Evolutionary conservation across 2,329 filamentous ascomycete species (phyloP).

Genomic region (Aspergillus glaucus): DNA sequence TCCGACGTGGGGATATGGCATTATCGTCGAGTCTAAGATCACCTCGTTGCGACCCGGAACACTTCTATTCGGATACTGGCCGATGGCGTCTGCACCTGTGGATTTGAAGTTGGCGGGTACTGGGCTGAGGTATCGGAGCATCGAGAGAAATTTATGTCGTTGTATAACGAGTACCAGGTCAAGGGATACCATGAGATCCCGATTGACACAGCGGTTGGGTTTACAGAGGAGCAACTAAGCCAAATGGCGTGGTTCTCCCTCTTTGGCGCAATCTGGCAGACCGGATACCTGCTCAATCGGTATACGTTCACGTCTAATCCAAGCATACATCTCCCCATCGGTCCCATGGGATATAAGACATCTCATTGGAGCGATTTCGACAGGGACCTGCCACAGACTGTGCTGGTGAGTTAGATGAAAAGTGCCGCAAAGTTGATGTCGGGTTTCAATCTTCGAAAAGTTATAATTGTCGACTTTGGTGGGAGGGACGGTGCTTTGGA

Average conservation of each 20-base stretch:
- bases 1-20: constrained; percentile 45
- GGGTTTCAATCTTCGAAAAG: constrained; percentile 3
- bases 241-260: constrained; percentile 19
- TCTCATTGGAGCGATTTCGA: constrained; percentile 23
- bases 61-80: constrained; percentile 41
- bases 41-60: constrained; percentile 27
- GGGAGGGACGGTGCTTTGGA: constrained; percentile 4
- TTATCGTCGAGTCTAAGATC: constrained; percentile 38
- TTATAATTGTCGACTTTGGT: constrained; percentile 15
- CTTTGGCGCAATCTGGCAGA: constrained; percentile 19
- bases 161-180: constrained; percentile 42
- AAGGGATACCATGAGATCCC: background rate
- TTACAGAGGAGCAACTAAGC: constrained; percentile 12
- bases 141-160: constrained; percentile 31
- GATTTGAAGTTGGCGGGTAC: constrained; percentile 32
- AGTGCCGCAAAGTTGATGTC: constrained; percentile 6
- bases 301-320: constrained; percentile 28
- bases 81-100: constrained; percentile 33
- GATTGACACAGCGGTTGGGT: constrained; percentile 2
- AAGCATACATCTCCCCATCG: constrained; percentile 6
- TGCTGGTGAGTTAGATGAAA: constrained; percentile 20
- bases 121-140: constrained; percentile 32
- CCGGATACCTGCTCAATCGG: constrained; percentile 26
- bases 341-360: constrained; percentile 6
- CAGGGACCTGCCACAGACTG: constrained; percentile 27